These are phyloP conservation scores for Fraxinus angustifolia DNA, from an alignment of 305 asterid genomes.

Conservation along the genomic window DNA sequence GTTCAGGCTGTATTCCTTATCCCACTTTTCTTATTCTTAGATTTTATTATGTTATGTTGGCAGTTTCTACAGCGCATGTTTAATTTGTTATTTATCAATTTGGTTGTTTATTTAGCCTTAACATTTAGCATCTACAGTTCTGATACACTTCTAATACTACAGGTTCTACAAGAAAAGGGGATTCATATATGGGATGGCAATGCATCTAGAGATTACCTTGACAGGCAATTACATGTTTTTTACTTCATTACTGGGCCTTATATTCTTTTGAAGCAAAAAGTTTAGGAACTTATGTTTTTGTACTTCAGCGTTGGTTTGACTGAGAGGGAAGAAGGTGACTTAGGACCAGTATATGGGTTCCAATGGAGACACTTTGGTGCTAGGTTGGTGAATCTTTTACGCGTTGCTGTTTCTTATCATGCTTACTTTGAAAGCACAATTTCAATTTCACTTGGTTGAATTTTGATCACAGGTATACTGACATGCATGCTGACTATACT, in stretches of 20 bases:
- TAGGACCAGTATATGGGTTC: slow-evolving; percentile 89
- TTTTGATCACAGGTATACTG: slow-evolving; percentile 57
- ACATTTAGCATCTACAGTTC: background rate
- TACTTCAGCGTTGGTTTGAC: slow-evolving; percentile 59
- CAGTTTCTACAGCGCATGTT: background rate
- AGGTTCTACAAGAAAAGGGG: slow-evolving; percentile 80
- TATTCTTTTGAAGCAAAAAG: background rate
- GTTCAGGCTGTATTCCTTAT: background rate
- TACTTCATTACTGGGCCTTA: background rate
- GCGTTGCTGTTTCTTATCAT: background rate
- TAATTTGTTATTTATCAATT: background rate
- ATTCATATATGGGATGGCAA: slow-evolving; percentile 93
- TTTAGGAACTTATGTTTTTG: background rate
- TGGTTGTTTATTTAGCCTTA: background rate
- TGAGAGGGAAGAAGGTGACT: slow-evolving; percentile 85
- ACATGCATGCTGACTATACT: slow-evolving; percentile 82
- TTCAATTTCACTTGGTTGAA: background rate
- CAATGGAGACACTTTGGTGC: slow-evolving; percentile 98
- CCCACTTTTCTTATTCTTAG: background rate
- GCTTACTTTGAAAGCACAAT: background rate
- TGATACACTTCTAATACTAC: background rate
- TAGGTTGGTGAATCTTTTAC: slow-evolving; percentile 39
- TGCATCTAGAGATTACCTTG: slow-evolving; percentile 86
- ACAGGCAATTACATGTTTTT: slow-evolving; percentile 46
- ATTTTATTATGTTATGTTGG: slow-evolving; percentile 15